Percentiles rank a stretch among this genome's conserved stretches.
Conservation (phyloP, 2,329 filamentous ascomycete species). For the Verticillium klebahnii region DNA sequence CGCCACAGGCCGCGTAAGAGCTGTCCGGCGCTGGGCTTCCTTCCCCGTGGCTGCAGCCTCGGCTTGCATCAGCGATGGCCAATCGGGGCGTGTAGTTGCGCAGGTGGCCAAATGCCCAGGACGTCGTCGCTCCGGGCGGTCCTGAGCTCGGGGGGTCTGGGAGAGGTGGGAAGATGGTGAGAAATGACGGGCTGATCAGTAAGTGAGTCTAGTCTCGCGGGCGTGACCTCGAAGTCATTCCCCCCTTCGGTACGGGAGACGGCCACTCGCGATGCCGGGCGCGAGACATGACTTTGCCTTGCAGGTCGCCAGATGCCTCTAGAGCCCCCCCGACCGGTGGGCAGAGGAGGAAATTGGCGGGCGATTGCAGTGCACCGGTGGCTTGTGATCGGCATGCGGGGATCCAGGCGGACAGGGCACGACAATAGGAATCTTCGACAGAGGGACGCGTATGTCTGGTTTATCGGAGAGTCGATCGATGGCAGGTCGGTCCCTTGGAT, state of each 20-base stretch:
- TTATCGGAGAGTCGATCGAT: no score
- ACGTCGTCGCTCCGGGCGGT: neutral
- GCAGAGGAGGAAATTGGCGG: neutral
- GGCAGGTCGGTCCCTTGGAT: no score
- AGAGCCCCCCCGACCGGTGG: neutral
- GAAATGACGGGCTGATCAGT: neutral
- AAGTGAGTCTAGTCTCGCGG: neutral
- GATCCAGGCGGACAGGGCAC: neutral
- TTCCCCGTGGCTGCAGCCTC: neutral
- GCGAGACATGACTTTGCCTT: neutral
- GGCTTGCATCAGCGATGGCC: conserved; percentile 3
- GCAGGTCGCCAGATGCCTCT: neutral
- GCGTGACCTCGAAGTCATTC: neutral
- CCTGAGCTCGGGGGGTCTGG: neutral
- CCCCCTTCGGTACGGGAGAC: neutral
- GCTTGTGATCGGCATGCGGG: neutral
- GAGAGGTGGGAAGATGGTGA: neutral
- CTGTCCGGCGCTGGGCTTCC: neutral
- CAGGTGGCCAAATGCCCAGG: neutral
- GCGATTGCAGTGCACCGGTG: neutral
- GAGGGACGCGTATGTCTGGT: no score
- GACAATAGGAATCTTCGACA: neutral
- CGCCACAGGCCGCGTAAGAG: neutral
- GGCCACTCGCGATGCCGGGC: neutral
- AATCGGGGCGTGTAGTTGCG: neutral